Conservation (phyloP, 1,284 basidiomycete genomes). For the Apiotrichum porosum region DNA sequence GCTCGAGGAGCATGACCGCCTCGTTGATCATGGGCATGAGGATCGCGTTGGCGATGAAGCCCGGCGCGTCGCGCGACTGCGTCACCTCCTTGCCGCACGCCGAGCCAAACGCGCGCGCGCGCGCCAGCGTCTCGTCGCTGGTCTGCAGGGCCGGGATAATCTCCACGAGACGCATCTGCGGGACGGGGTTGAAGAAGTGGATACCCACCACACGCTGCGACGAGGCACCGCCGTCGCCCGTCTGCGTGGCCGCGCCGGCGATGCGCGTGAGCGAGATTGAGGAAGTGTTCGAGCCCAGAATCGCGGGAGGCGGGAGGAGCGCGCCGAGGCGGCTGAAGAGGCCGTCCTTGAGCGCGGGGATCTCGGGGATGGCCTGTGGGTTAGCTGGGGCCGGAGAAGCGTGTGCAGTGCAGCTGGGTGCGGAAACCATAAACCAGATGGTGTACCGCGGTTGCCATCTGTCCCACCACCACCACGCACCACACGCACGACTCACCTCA, state of each 20-base stretch:
- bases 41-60: slow-evolving; percentile 54
- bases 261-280: slow-evolving; percentile 93
- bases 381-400: not conserved
- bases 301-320: slow-evolving; percentile 65
- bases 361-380: slow-evolving; percentile 79
- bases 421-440: too few relatives aligned
- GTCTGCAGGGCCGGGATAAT: slow-evolving; percentile 92
- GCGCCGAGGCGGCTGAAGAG: slow-evolving; percentile 71
- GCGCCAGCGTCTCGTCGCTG: slow-evolving; percentile 64
- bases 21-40: slow-evolving; percentile 55
- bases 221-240: slow-evolving; percentile 27
- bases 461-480: not conserved
- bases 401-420: too few relatives aligned
- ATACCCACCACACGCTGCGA: slow-evolving; percentile 52
- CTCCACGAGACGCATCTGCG: slow-evolving; percentile 83
- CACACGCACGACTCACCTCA: slow-evolving; percentile 57
- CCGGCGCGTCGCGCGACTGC: slow-evolving; percentile 81
- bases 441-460: too few relatives aligned
- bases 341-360: slow-evolving; percentile 68
- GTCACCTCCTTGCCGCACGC: slow-evolving; percentile 93
- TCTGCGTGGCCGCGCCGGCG: slow-evolving; percentile 66
- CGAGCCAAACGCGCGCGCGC: slow-evolving; percentile 74
- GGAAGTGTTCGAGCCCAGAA: slow-evolving; percentile 89
- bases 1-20: slow-evolving; percentile 88
- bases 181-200: slow-evolving; percentile 95